phyloP scores from a whole-genome alignment of 2,329 filamentous ascomycete genomes.

The Dactylella cylindrospora region DNA sequence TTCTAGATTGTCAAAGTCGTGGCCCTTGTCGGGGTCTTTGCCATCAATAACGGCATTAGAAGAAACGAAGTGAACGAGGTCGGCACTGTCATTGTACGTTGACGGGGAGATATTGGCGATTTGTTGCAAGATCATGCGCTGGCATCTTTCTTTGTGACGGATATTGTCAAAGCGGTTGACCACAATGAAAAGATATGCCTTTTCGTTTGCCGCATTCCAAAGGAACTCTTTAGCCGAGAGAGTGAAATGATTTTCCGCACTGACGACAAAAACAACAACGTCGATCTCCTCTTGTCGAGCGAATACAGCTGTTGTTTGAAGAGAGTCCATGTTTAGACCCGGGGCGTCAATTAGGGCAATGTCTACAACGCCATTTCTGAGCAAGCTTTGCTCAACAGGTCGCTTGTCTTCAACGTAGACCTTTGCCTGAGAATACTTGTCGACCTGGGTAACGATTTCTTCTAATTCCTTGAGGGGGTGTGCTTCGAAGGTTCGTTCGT shows the following conservation, averaged over 20 bases:
- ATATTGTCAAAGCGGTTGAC: slow-evolving; percentile 97
- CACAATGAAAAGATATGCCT: slow-evolving; percentile 98
- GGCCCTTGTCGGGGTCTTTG: slow-evolving; percentile 82
- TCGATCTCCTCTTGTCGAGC: slow-evolving; percentile 98
- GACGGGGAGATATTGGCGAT: slow-evolving; percentile 82
- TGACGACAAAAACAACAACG: slow-evolving; percentile 97
- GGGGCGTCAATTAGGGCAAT: slow-evolving; percentile 97
- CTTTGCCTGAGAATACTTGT: slow-evolving; percentile 90
- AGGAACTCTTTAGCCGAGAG: slow-evolving; percentile 98
- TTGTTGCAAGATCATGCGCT: slow-evolving; percentile 91
- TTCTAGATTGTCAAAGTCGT: slow-evolving; percentile 87
- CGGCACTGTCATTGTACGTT: slow-evolving; percentile 86
- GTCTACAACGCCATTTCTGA: slow-evolving; percentile 97
- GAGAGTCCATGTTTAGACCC: slow-evolving; percentile 90
- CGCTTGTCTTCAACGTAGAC: slow-evolving; percentile 91
- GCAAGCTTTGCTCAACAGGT: slow-evolving; percentile 83
- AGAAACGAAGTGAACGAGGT: slow-evolving; percentile 96
- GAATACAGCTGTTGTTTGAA: slow-evolving; percentile 96
- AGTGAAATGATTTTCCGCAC: slow-evolving; percentile 95
- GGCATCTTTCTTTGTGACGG: slow-evolving; percentile 82
- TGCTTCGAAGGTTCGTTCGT: slow-evolving; percentile 92
- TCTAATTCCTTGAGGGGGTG: slow-evolving; percentile 77
- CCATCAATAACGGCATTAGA: slow-evolving; percentile 91
- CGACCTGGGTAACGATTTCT: slow-evolving; percentile 84
- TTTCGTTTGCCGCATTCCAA: slow-evolving; percentile 89